These are phyloP conservation scores for Alloteropsis angusta DNA, from an alignment of 202 grass and related monocot genomes.

Conservation along the genomic window DNA sequence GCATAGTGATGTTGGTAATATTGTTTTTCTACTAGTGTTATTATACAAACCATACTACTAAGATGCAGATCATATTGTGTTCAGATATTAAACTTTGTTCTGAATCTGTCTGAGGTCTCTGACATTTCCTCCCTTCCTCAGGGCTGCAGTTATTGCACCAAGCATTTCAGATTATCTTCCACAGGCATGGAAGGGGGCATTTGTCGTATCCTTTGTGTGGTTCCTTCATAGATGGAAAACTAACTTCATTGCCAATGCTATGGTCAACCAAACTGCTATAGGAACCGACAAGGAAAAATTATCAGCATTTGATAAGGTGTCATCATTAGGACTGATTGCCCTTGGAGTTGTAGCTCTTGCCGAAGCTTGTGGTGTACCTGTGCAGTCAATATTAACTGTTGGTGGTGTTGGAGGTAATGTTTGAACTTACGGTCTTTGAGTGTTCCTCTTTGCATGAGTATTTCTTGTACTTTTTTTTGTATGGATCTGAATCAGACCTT, in stretches of 20 bases:
- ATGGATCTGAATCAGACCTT: neutral
- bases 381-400: constrained; percentile 72
- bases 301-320: constrained; percentile 59
- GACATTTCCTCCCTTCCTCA: constrained; percentile 14
- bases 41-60: neutral
- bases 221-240: constrained; percentile 69
- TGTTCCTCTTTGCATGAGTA: neutral
- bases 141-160: constrained; percentile 49
- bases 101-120: neutral
- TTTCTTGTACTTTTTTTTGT: neutral
- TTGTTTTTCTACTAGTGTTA: neutral
- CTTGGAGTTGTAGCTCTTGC: constrained; percentile 64
- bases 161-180: constrained; percentile 43
- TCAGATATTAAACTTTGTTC: neutral
- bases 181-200: constrained; percentile 48
- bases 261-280: constrained; percentile 13
- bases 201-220: constrained; percentile 57
- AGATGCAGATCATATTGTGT: neutral
- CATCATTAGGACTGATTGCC: constrained; percentile 45
- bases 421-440: neutral
- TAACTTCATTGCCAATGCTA: constrained; percentile 38
- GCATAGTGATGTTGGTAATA: neutral
- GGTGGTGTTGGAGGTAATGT: constrained; percentile 63
- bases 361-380: constrained; percentile 56
- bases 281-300: constrained; percentile 46